phyloP scores from a whole-genome alignment of 1,284 basidiomycete species.

The Trichosporon coremiiforme region DNA sequence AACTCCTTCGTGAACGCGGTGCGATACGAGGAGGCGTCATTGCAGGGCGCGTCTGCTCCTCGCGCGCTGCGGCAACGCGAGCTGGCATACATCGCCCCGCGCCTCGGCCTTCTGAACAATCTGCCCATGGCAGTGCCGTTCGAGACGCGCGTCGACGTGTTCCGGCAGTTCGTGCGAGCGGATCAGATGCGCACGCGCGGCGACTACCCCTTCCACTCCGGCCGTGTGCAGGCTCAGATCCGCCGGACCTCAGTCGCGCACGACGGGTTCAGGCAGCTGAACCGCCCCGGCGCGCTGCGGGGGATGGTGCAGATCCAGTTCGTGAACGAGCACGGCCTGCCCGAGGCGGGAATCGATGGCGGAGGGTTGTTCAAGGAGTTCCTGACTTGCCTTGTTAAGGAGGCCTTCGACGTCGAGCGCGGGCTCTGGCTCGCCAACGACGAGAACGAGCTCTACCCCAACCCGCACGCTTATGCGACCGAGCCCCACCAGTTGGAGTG shows the following conservation, averaged over 20 bases:
- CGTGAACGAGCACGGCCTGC: conserved; percentile 70
- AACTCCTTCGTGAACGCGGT: conserved; percentile 87
- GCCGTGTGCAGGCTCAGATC: conserved; percentile 61
- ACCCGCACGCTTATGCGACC: conserved; percentile 83
- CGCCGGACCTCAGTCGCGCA: conserved; percentile 76
- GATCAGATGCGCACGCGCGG: conserved; percentile 44
- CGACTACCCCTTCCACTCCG: conserved; percentile 37
- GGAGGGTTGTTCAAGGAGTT: conserved; percentile 99
- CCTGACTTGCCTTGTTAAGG: conserved; percentile 83
- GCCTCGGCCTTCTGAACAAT: conserved; percentile 89
- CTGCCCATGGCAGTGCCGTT: conserved; percentile 97
- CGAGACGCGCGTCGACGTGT: conserved; percentile 83
- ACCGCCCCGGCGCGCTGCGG: conserved; percentile 71
- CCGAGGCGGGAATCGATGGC: conserved; percentile 66
- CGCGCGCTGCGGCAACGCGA: conserved; percentile 61
- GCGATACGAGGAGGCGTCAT: conserved; percentile 63
- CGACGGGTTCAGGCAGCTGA: conserved; percentile 77
- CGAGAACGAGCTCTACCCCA: conserved; percentile 92
- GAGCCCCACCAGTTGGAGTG: conserved; percentile 82
- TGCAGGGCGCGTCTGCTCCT: conserved; percentile 40
- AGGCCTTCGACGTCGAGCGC: conserved; percentile 91
- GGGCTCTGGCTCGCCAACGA: conserved; percentile 90
- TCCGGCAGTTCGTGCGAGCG: conserved; percentile 72
- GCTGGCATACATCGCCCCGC: conserved; percentile 73
- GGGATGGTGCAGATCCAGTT: conserved; percentile 81